A percentile compares a stretch with the other conserved stretches of the same genome.
Conservation (phyloP, 2,329 filamentous ascomycete genomes). For the Pseudogymnoascus sp. region DNA sequence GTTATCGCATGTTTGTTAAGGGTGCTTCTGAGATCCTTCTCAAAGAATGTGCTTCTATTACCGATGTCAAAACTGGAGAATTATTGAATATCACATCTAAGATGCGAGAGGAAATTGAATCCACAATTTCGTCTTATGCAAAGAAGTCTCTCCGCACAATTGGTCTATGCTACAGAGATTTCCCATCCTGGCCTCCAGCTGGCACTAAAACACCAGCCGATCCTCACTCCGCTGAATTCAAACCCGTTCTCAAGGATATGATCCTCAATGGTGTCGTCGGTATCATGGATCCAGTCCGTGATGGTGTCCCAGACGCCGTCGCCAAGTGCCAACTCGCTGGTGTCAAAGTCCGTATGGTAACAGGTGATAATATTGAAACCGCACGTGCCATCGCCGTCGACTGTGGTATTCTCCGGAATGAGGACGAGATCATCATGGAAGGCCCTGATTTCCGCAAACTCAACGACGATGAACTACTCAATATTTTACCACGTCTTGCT, state of each 20-base stretch:
- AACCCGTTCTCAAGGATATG: conserved; percentile 47
- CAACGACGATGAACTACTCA: conserved; percentile 56
- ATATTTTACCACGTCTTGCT: conserved; percentile 62
- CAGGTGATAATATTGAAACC: conserved; percentile 74
- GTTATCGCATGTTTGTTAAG: conserved; percentile 45
- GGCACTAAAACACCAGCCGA: conserved; percentile 33
- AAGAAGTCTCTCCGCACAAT: conserved; percentile 64
- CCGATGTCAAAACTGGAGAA: conserved; percentile 53
- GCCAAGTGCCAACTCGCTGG: conserved; percentile 67
- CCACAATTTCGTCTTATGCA: conserved; percentile 51
- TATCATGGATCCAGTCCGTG: conserved; percentile 74
- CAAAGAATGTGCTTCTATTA: conserved; percentile 41
- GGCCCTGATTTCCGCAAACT: conserved; percentile 73
- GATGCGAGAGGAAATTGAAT: conserved; percentile 45
- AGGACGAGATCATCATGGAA: conserved; percentile 67
- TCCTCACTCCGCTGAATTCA: conserved; percentile 55
- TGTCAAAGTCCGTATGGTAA: conserved; percentile 74
- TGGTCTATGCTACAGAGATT: conserved; percentile 64
- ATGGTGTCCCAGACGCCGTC: conserved; percentile 69
- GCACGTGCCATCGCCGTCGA: conserved; percentile 73
- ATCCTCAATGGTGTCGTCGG: conserved; percentile 65
- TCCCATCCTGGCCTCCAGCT: conserved; percentile 56
- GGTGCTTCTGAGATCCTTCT: conserved; percentile 49
- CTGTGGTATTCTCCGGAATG: conserved; percentile 62
- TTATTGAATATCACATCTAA: conserved; percentile 47